Conservation (phyloP, 2,329 filamentous ascomycete species). For the Neocucurbitaria cava region DNA sequence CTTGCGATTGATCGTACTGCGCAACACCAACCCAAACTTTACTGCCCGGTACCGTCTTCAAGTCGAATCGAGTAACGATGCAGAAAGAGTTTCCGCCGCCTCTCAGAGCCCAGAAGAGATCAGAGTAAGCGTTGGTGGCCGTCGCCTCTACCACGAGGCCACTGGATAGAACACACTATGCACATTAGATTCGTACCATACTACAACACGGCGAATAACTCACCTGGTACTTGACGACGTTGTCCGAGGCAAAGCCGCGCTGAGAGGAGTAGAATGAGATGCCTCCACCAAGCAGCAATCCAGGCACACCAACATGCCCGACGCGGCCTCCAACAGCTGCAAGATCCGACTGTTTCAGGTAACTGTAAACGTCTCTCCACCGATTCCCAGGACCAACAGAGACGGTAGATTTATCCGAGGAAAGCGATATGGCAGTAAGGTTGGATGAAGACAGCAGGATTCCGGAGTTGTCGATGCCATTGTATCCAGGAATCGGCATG, state of each 20-base stretch:
- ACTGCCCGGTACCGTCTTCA: conserved; percentile 15
- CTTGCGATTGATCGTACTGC: conserved; percentile 19
- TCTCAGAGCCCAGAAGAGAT: conserved; percentile 43
- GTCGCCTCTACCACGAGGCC: conserved; percentile 31
- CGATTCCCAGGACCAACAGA: conserved; percentile 37
- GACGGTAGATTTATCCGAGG: conserved; percentile 28
- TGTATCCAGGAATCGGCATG: conserved; percentile 29
- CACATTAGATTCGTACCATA: conserved; percentile 1
- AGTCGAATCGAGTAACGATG: conserved; percentile 25
- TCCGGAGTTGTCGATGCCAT: conserved; percentile 22
- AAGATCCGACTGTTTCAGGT: conserved; percentile 27
- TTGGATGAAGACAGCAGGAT: conserved; percentile 25
- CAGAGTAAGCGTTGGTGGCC: conserved; percentile 28
- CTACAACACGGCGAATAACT: not conserved
- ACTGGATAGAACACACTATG: conserved; percentile 30
- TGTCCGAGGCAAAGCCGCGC: conserved; percentile 27
- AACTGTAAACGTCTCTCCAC: conserved; percentile 40
- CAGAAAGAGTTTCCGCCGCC: conserved; percentile 37
- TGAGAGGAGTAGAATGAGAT: conserved; percentile 29
- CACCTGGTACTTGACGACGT: conserved; percentile 31
- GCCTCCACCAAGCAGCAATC: conserved; percentile 36
- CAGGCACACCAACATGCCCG: conserved; percentile 39
- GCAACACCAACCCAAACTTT: conserved; percentile 22
- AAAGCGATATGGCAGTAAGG: conserved; percentile 28
- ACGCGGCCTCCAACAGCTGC: conserved; percentile 38